Percentiles rank a stretch among this genome's conserved stretches.
Conservation (phyloP, 768 basidiomycete species). For the Leccinum variicolor region DNA sequence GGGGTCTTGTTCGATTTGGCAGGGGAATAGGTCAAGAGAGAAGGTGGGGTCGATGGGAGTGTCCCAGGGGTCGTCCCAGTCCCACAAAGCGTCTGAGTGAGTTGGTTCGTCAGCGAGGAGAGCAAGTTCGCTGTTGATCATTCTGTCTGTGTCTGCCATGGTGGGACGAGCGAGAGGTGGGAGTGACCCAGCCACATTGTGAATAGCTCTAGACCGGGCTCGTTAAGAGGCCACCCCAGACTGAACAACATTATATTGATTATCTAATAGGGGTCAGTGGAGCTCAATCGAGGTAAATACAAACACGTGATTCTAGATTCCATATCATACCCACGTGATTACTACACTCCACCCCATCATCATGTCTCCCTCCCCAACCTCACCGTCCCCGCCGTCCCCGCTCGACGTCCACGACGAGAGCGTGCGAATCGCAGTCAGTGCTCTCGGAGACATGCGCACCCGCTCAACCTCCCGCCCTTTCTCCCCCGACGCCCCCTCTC, state of each 20-base stretch:
- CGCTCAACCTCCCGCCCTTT: background rate
- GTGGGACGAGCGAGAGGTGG: background rate
- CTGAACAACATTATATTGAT: background rate
- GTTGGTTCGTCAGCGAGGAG: conserved; percentile 5
- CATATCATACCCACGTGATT: conserved; percentile 6
- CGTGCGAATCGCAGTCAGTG: conserved; percentile 74
- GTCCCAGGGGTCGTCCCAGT: conserved; percentile 2
- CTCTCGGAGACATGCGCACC: conserved; percentile 62
- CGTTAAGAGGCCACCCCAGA: background rate
- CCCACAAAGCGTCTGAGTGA: conserved; percentile 5
- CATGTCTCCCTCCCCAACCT: background rate
- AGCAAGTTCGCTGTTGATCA: conserved; percentile 21
- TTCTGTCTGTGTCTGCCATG: conserved; percentile 26
- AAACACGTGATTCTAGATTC: background rate
- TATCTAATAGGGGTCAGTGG: background rate
- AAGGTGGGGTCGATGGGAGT: background rate
- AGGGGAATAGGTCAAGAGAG: background rate
- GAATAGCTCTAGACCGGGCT: background rate
- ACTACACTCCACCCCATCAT: conserved; percentile 5
- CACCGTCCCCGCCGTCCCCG: conserved; percentile 1
- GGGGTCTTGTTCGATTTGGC: background rate
- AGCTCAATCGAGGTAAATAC: background rate
- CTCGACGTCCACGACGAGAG: conserved; percentile 66
- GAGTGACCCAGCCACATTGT: conserved; percentile 13
- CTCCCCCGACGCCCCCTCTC: conserved; percentile 1